Evolutionary conservation across 2,329 filamentous ascomycete species (phyloP).

Genomic region (Pseudogymnoascus sp.): DNA sequence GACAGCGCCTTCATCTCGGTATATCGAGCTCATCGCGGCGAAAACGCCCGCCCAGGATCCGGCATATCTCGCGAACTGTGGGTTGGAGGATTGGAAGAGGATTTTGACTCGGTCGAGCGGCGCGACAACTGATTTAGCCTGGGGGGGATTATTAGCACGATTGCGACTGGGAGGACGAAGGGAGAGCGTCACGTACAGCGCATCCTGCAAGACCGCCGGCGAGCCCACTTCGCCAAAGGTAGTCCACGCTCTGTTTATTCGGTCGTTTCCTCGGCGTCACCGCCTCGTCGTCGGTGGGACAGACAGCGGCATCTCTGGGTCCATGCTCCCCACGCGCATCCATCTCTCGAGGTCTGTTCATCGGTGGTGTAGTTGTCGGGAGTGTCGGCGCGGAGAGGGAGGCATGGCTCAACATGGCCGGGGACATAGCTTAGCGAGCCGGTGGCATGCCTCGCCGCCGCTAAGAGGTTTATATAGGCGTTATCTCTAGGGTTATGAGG

Average conservation of each 20-base stretch:
- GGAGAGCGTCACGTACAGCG: conserved; percentile 50
- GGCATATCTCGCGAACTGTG: conserved; percentile 86
- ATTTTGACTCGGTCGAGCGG: conserved; percentile 98
- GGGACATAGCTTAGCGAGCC: conserved; percentile 42
- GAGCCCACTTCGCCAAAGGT: conserved; percentile 72
- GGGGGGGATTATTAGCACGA: conserved; percentile 14
- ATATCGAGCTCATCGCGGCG: conserved; percentile 78
- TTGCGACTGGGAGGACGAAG: background rate
- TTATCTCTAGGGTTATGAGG: background rate
- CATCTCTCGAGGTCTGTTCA: conserved; percentile 32
- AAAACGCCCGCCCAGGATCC: conserved; percentile 79
- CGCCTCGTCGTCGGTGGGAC: conserved; percentile 43
- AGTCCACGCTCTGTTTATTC: conserved; percentile 70
- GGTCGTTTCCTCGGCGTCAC: conserved; percentile 37
- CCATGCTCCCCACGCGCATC: conserved; percentile 20
- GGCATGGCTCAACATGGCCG: conserved; percentile 47
- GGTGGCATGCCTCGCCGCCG: conserved; percentile 43
- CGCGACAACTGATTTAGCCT: conserved; percentile 94
- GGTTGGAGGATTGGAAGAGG: conserved; percentile 91
- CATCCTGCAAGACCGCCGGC: conserved; percentile 89
- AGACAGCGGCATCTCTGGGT: conserved; percentile 33
- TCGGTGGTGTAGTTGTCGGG: conserved; percentile 41
- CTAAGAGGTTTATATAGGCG: conserved; percentile 11
- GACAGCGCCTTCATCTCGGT: conserved; percentile 58
- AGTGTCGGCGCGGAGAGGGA: conserved; percentile 36